Base-by-base conservation (phyloP, 164 flowering plant genomes). In the Buxus sempervirens region DNA sequence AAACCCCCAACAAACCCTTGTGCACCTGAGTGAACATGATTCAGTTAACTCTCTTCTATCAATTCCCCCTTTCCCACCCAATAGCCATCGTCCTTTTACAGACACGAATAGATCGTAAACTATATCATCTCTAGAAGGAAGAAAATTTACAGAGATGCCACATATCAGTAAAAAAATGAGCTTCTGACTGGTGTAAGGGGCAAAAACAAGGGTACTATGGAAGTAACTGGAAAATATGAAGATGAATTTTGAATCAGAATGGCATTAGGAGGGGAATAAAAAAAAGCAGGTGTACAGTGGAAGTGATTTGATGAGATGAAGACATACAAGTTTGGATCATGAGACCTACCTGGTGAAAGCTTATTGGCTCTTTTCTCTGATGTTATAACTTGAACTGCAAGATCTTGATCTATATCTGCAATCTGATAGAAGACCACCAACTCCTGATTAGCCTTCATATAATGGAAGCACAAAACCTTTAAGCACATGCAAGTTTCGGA, bases 371-470 rank as follows among this genome's bases (percentile, higher is more conserved):
- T 88, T 69, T 83, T 88, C 10, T 77, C 86, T 24, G 97, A 95
- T 71, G 96, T 92, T 72, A 95, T 76, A 62, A 90, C 81, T 77
- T 70, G 83, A 68, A 95, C 83, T 19, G 96, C 99, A 70, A 90
- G 88, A 38, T 72, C 75, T 78, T 85, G 87, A 72, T 79, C 80
- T 55, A 90, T 69, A 61, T 95, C 98, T 72, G 97, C 89, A 83
- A 95, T 83, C 99, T 95, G 77, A 66, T 24, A 58, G 53, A 76
- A 64, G 54, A 70, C 4, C 56, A 21, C 20, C 38, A 77, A 32
- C 68, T 53, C 55, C 64, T 16, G 10, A 61, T 77, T 70, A 76
- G 56, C 27, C 53, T 59, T 70, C 38, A 28, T 14, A 66, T 62
- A 26, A 61, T 62, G 32, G 25, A 63, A 68, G n/a, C 42, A 49